These are phyloP conservation scores for Huntiella savannae DNA, from an alignment of 2,329 filamentous ascomycete species.

Conservation along the genomic window DNA sequence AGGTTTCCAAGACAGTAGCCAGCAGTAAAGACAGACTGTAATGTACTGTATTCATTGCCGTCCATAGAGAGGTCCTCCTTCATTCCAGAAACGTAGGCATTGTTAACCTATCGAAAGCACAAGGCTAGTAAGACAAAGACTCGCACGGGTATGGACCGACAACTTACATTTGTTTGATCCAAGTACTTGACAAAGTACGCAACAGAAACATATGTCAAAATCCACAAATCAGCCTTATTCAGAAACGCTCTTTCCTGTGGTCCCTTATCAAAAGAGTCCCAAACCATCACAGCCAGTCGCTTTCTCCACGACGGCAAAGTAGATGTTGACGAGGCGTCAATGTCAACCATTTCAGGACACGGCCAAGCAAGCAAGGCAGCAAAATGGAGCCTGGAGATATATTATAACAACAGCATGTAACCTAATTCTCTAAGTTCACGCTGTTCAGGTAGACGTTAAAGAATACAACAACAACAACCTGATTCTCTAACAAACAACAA, in stretches of 20 bases:
- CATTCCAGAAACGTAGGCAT: slow-evolving; percentile 25
- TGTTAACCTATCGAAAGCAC: slow-evolving; percentile 15
- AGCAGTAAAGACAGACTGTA: slow-evolving; percentile 34
- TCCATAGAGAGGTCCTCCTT: slow-evolving; percentile 33
- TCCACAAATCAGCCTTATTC: slow-evolving; percentile 16
- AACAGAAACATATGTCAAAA: slow-evolving; percentile 20
- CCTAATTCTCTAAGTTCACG: too few relatives aligned
- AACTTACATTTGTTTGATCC: slow-evolving; percentile 17
- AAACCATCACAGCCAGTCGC: slow-evolving; percentile 14
- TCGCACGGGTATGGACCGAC: too few relatives aligned
- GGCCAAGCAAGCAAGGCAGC: too few relatives aligned
- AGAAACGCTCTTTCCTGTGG: slow-evolving; percentile 17
- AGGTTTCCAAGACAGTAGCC: slow-evolving; percentile 35
- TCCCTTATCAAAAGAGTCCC: slow-evolving; percentile 19
- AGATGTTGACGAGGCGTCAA: too few relatives aligned
- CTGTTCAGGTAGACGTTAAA: too few relatives aligned
- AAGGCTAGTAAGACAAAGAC: neutral
- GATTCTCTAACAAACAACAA: too few relatives aligned
- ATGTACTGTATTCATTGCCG: slow-evolving; percentile 35
- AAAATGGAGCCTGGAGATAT: too few relatives aligned
- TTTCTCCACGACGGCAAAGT: neutral
- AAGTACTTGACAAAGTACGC: slow-evolving; percentile 23
- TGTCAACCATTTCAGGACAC: too few relatives aligned
- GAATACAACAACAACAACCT: too few relatives aligned
- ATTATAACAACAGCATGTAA: too few relatives aligned